These are phyloP conservation scores for Aspergillus alliaceus DNA, from an alignment of 2,329 filamentous ascomycete genomes.

Conservation along the genomic window DNA sequence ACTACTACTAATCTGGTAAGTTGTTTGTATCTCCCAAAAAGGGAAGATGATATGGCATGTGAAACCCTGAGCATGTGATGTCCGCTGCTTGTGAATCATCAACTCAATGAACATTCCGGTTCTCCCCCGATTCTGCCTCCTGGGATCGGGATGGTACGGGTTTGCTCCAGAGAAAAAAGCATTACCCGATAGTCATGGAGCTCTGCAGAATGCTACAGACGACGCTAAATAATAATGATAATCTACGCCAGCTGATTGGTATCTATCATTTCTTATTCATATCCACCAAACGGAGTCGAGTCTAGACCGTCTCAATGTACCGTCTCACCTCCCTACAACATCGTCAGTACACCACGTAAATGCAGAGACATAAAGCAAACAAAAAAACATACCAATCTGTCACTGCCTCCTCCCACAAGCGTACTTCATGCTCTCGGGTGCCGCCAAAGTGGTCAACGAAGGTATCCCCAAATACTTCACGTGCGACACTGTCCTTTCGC, in stretches of 20 bases:
- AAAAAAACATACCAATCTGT: slow-evolving; percentile 81
- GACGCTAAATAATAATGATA: not conserved
- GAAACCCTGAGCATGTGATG: not conserved
- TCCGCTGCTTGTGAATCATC: not conserved
- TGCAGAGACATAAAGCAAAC: not conserved
- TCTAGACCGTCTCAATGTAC: slow-evolving; percentile 73
- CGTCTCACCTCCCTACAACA: slow-evolving; percentile 67
- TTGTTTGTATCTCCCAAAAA: too few relatives aligned
- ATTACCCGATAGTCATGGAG: not conserved
- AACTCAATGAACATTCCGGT: not conserved
- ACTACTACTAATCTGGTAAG: too few relatives aligned
- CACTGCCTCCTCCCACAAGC: slow-evolving; percentile 91
- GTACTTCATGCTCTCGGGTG: slow-evolving; percentile 85
- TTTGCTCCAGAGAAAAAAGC: not conserved
- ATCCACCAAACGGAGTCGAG: not conserved
- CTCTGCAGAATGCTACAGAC: not conserved
- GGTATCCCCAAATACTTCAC: slow-evolving; percentile 88
- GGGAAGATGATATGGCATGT: not conserved
- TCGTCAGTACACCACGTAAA: slow-evolving; percentile 14
- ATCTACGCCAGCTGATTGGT: too few relatives aligned
- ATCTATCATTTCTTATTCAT: not conserved
- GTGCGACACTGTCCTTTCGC: slow-evolving; percentile 77
- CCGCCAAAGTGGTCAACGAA: slow-evolving; percentile 97
- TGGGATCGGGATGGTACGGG: not conserved
- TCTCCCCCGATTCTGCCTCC: not conserved